Conservation (phyloP, 129 eudicot species). For the Deinandra increscens region DNA sequence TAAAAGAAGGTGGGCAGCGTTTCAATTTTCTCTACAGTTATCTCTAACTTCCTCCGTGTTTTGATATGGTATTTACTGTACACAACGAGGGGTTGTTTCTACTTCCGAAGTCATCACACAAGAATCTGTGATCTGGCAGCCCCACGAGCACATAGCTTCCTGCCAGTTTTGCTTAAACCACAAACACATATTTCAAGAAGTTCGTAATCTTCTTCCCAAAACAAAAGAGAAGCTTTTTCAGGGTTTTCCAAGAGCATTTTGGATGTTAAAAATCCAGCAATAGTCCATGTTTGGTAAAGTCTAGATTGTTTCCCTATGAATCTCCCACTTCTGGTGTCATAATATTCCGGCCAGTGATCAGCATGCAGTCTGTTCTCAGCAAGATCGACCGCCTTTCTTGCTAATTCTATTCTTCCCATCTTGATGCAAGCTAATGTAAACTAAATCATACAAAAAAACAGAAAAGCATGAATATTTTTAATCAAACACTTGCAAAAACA, state of each 20-base stretch:
- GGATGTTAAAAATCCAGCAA: slow-evolving; percentile 86
- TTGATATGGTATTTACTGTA: slow-evolving; percentile 28
- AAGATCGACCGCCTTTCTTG: slow-evolving; percentile 65
- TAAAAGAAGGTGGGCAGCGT: neutral
- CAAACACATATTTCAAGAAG: slow-evolving; percentile 92
- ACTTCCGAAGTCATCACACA: slow-evolving; percentile 35
- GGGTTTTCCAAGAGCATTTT: slow-evolving; percentile 87
- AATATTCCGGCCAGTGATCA: slow-evolving; percentile 95
- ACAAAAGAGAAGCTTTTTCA: slow-evolving; percentile 64
- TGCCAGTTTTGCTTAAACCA: slow-evolving; percentile 61
- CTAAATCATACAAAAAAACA: slow-evolving; percentile 29
- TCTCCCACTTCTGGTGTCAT: slow-evolving; percentile 79
- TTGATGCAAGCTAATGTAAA: slow-evolving; percentile 96
- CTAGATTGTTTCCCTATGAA: slow-evolving; percentile 92
- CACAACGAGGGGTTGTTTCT: slow-evolving; percentile 24
- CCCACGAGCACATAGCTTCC: slow-evolving; percentile 71
- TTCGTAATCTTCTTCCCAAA: slow-evolving; percentile 93
- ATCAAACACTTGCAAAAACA: neutral
- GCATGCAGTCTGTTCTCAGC: slow-evolving; percentile 61
- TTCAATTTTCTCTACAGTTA: slow-evolving; percentile 15
- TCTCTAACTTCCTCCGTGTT: slow-evolving; percentile 18
- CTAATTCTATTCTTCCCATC: slow-evolving; percentile 84
- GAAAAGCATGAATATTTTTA: neutral
- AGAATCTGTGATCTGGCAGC: slow-evolving; percentile 96
- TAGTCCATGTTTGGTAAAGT: slow-evolving; percentile 96